These are phyloP conservation scores for Chaetomiaceae sp. DNA, from an alignment of 2,329 filamentous ascomycete genomes.

Conservation along the genomic window DNA sequence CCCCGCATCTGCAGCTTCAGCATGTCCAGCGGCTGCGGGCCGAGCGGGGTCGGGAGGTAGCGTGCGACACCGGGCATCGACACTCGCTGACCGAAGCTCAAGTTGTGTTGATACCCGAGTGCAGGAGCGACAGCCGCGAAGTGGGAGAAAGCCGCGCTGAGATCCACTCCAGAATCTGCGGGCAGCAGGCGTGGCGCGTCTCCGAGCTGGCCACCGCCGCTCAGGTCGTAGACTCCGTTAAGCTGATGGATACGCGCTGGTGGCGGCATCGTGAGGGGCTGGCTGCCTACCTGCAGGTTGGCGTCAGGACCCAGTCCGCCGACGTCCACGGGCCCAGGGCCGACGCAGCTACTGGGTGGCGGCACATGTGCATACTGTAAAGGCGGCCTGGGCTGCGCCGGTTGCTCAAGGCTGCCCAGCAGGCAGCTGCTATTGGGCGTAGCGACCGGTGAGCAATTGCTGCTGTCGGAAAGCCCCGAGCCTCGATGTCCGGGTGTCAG, in stretches of 20 bases:
- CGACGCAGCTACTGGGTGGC: neutral
- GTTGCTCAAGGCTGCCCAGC: slow-evolving; percentile 2
- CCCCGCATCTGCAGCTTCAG: too few species aligned
- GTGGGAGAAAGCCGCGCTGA: too few species aligned
- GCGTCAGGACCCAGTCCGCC: neutral
- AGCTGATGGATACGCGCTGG: neutral
- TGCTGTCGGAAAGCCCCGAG: slow-evolving; percentile 10
- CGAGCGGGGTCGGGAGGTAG: too few species aligned
- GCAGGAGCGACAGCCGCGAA: too few species aligned
- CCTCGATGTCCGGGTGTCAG: neutral
- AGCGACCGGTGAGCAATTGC: slow-evolving; percentile 8
- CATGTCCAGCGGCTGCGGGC: too few species aligned
- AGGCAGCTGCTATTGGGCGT: slow-evolving; percentile 9
- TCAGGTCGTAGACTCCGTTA: too few species aligned
- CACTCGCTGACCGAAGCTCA: too few species aligned
- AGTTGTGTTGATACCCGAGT: too few species aligned
- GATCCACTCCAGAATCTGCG: too few species aligned
- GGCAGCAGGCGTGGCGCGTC: neutral
- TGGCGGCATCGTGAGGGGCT: neutral
- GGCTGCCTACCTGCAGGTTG: neutral
- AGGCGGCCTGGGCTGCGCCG: neutral
- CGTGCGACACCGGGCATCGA: too few species aligned
- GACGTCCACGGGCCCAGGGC: neutral
- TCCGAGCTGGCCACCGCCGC: neutral
- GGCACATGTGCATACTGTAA: neutral